phyloP scores from a whole-genome alignment of 768 basidiomycete genomes.

The Agaricus subrufescens region DNA sequence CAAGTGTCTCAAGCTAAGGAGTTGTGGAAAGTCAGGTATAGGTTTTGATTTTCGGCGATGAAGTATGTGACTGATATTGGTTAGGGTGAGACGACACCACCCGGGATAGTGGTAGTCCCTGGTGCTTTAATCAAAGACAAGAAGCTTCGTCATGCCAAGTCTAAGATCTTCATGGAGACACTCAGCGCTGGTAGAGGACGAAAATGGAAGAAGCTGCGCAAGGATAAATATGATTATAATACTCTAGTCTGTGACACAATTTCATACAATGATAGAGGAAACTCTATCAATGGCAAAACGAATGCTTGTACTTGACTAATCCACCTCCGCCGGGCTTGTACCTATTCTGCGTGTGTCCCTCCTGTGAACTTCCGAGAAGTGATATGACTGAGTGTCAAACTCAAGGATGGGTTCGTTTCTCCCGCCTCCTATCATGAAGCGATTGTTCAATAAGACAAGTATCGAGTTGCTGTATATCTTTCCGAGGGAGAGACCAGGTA shows the following conservation, averaged over 20 bases:
- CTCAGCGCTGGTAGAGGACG: constrained; percentile 83
- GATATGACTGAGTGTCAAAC: too few species aligned
- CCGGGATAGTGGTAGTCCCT: constrained; percentile 68
- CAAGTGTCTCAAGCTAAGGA: constrained; percentile 45
- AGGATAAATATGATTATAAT: neutral
- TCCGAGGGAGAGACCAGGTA: neutral
- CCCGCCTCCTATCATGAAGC: neutral
- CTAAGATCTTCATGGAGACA: constrained; percentile 84
- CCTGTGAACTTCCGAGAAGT: too few species aligned
- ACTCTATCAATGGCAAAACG: neutral
- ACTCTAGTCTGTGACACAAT: neutral
- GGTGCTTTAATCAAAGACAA: constrained; percentile 57
- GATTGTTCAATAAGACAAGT: neutral
- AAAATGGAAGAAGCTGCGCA: constrained; percentile 61
- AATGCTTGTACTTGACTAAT: too few species aligned
- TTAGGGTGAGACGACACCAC: constrained; percentile 89
- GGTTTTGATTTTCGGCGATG: neutral
- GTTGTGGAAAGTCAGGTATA: constrained; percentile 88
- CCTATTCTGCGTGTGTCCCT: too few species aligned
- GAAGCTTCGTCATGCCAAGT: constrained; percentile 84
- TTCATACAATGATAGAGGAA: neutral
- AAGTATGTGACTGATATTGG: constrained; percentile 1
- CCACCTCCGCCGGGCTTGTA: too few species aligned
- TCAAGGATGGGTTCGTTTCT: neutral
- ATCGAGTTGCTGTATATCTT: neutral